Evolutionary conservation across 2,329 filamentous ascomycete genomes (phyloP), one percentile per base, ranked within the genome.

Genomic region (Cadophora luteo-olivacea): DNA sequence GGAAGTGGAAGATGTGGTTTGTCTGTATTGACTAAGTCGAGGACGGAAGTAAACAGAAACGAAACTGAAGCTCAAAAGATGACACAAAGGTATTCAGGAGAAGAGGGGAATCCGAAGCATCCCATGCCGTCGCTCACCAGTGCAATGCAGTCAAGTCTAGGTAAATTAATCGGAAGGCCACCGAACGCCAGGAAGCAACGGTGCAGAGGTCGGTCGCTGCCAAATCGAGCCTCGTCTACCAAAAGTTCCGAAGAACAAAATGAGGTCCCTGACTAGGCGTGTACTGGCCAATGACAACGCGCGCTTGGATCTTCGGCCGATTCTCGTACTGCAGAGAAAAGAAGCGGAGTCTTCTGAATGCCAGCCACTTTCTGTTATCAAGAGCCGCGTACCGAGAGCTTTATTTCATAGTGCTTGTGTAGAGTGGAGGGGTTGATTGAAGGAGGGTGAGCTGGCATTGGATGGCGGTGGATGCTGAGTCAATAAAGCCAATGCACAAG

Each of bases 1-100:
- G 41, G 24, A 48, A 61, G 36, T 61, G 48, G 58, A 48, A 32
- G 58, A 61, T 48, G 36, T 41, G 3, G 36, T 58, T 14, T 49
- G 41, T 51, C 36, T 54, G 64, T 65, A 67, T 62, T 60, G 49
- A 69, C 57, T 60, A 48, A 58, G 64, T 61, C 9, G 61, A 45
- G 33, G 32, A 22, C 36, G 7, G 45, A 57, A 33, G 48, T 45
- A n/a, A 57, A 45, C 41, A 67, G 61, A 52, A 58, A 65, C 64
- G 45, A 64, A 48, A 29, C 33, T 32, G 51, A 24, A 55, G 57
- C 61, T 67, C 55, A 41, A 61, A 41, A 25, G 29, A 52, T 9
- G 49, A 52, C 12, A 38, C 25, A 24, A 24, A 52, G 48, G 48
- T 14, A 32, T 38, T 60, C 32, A 41, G 29, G 61, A 64, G 49